Evolutionary conservation across 2,329 filamentous ascomycete genomes (phyloP).

Genomic region (Aureobasidium sp.): DNA sequence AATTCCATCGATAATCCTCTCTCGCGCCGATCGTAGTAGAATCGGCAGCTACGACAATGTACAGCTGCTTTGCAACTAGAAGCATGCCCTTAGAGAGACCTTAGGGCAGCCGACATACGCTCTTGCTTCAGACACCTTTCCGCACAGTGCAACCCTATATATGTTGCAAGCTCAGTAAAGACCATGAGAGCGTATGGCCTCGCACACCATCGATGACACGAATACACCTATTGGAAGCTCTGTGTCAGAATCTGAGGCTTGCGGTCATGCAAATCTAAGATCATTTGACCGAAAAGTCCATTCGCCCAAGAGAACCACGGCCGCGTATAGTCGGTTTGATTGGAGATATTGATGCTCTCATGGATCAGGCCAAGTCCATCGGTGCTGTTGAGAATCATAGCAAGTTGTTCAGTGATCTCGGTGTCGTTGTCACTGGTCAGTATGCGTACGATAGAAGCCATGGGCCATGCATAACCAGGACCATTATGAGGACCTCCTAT

Average conservation of each 20-base stretch:
- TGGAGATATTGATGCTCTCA: conserved; percentile 46
- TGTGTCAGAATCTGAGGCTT: conserved; percentile 37
- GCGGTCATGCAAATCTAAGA: conserved; percentile 39
- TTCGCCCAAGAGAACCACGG: conserved; percentile 49
- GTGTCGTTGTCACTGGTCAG: conserved; percentile 42
- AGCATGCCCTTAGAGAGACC: no score
- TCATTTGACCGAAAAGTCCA: conserved; percentile 45
- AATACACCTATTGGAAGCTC: conserved; percentile 34
- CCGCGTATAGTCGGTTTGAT: conserved; percentile 40
- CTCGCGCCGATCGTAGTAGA: no score
- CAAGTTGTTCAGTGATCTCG: conserved; percentile 40
- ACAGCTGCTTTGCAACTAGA: no score
- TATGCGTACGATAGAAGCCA: conserved; percentile 46
- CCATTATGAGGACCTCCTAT: conserved; percentile 45
- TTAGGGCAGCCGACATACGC: no score
- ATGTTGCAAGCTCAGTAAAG: neutral
- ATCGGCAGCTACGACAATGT: no score
- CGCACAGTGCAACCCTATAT: neutral
- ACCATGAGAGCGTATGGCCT: neutral
- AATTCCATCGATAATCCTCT: no score
- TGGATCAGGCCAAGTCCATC: conserved; percentile 45
- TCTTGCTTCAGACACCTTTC: neutral
- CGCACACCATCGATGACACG: neutral
- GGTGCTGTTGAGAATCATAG: conserved; percentile 41
- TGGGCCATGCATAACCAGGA: conserved; percentile 44